Evolutionary conservation across 1,284 basidiomycete species (phyloP).

Genomic region (Leccinum subrobustum): DNA sequence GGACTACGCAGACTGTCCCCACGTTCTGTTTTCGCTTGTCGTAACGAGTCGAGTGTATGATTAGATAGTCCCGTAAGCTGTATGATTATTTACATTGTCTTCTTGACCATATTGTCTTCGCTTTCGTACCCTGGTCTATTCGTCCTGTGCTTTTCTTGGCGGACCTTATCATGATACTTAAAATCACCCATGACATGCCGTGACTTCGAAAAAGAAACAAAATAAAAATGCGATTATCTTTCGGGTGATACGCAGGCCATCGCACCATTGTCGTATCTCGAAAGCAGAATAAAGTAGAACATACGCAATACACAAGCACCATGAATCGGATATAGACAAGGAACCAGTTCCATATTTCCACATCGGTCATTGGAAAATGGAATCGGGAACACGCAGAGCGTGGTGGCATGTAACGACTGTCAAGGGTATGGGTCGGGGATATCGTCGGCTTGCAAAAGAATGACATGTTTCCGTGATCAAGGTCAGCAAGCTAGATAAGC

Average conservation of each 20-base stretch:
- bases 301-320: slow-evolving; percentile 33
- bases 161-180: neutral
- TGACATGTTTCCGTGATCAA: slow-evolving; percentile 24
- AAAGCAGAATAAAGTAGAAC: slow-evolving; percentile 34
- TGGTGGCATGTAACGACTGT: slow-evolving; percentile 30
- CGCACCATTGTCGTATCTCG: slow-evolving; percentile 11
- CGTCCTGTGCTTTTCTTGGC: neutral
- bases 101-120: neutral
- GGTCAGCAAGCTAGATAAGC: slow-evolving; percentile 35
- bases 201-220: neutral
- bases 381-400: slow-evolving; percentile 14
- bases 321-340: slow-evolving; percentile 27
- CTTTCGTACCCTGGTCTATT: neutral
- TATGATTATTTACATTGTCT: slow-evolving; percentile 6
- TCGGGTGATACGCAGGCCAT: slow-evolving; percentile 7
- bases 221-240: slow-evolving; percentile 30
- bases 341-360: slow-evolving; percentile 13
- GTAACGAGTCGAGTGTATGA: slow-evolving; percentile 24
- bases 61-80: slow-evolving; percentile 12
- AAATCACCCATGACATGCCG: neutral
- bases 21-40: slow-evolving; percentile 9
- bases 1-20: neutral
- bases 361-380: slow-evolving; percentile 7
- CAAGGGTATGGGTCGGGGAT: slow-evolving; percentile 23
- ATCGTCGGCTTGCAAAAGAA: slow-evolving; percentile 35